Evolutionary conservation across 257 asterid genomes (phyloP).

Genomic region (Solanum arcanum): DNA sequence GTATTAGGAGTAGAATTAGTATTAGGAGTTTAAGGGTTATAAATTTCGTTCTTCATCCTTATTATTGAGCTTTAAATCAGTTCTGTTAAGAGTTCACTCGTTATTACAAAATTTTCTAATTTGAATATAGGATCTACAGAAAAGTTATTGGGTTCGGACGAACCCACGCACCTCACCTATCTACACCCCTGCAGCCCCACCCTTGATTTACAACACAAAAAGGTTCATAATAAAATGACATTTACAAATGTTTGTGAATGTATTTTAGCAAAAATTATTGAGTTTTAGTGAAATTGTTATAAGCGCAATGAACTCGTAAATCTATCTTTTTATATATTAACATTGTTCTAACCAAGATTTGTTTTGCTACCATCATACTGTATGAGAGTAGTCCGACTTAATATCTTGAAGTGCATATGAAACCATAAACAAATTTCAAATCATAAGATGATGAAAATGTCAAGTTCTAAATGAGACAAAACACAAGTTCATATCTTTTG

Average conservation of each 20-base stretch:
- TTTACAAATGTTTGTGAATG: not conserved
- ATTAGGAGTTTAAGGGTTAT: too few species aligned
- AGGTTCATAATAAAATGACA: not conserved
- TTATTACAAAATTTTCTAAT: too few species aligned
- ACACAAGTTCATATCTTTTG: not conserved
- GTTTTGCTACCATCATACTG: not conserved
- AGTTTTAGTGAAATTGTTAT: not conserved
- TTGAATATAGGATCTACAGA: rapidly evolving
- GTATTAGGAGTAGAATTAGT: too few species aligned
- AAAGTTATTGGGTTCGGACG: too few species aligned
- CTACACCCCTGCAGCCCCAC: not conserved
- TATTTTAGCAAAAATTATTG: too few species aligned
- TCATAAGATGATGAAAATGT: not conserved
- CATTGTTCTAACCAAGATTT: not conserved
- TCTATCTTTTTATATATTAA: not conserved
- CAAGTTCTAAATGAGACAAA: not conserved
- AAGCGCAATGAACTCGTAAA: not conserved
- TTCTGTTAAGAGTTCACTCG: too few species aligned
- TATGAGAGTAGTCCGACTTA: not conserved
- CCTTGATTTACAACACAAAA: not conserved
- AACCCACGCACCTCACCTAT: too few species aligned
- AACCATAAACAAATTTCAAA: not conserved
- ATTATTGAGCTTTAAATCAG: too few species aligned
- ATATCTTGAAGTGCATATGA: not conserved
- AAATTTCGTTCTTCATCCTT: too few species aligned